Percentiles rank a stretch among this genome's conserved stretches.
Evolutionary conservation across 2,329 filamentous ascomycete species (phyloP).

Genomic region (Fusarium chlamydosporum): DNA sequence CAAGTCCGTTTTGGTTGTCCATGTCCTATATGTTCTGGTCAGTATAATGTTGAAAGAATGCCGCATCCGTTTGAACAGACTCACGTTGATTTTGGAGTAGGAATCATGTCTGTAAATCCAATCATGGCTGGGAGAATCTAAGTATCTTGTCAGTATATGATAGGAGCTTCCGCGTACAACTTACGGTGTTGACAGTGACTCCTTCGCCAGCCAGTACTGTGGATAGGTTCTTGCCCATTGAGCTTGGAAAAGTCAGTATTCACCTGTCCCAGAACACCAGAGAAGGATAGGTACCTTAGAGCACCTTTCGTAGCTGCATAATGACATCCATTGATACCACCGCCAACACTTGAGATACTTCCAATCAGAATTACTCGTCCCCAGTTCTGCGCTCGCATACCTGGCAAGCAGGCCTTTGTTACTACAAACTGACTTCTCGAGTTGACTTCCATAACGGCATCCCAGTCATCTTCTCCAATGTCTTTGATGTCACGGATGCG

Average conservation of each 20-base stretch:
- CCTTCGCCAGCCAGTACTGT: slow-evolving; percentile 54
- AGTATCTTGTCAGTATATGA: accelerated
- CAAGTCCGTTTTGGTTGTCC: slow-evolving; percentile 52
- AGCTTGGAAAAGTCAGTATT: slow-evolving; percentile 41
- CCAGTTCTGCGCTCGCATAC: slow-evolving; percentile 53
- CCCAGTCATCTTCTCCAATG: slow-evolving; percentile 57
- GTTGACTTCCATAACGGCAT: slow-evolving; percentile 56
- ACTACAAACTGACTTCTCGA: slow-evolving; percentile 55
- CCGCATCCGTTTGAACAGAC: not conserved
- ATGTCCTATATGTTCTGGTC: slow-evolving; percentile 44
- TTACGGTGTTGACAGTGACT: slow-evolving; percentile 54
- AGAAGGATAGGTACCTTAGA: slow-evolving; percentile 29
- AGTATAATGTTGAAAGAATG: not conserved
- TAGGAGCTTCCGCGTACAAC: not conserved
- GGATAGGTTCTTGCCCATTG: slow-evolving; percentile 55
- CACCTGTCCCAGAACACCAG: accelerated
- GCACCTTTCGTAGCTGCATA: slow-evolving; percentile 56
- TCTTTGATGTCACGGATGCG: slow-evolving; percentile 54
- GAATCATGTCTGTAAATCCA: slow-evolving; percentile 56
- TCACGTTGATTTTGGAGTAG: slow-evolving; percentile 53
- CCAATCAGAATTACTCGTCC: slow-evolving; percentile 54
- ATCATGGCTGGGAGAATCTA: slow-evolving; percentile 56
- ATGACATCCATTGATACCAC: slow-evolving; percentile 56
- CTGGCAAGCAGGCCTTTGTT: slow-evolving; percentile 52
- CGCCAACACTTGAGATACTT: slow-evolving; percentile 54